Percentiles rank a stretch among this genome's conserved stretches.
Evolutionary conservation across 2,329 filamentous ascomycete species (phyloP).

Genomic region (Chaetomiaceae sp.): DNA sequence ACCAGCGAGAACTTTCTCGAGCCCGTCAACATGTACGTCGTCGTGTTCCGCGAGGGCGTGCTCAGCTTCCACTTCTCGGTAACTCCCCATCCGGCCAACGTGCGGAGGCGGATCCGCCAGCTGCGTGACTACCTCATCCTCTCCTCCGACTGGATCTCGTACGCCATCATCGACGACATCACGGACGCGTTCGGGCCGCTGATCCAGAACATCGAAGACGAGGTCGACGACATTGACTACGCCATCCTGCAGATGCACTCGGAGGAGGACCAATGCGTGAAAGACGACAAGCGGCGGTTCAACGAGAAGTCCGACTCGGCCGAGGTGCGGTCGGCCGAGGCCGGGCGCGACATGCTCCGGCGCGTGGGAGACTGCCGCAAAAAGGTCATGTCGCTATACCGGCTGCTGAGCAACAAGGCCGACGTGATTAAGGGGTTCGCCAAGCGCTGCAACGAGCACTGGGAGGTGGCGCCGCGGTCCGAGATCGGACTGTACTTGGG

Average conservation of each 20-base stretch:
- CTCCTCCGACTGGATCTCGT: conserved; percentile 96
- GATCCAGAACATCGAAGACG: conserved; percentile 88
- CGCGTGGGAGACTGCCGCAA: conserved; percentile 92
- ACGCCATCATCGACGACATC: conserved; percentile 96
- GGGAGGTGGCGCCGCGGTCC: conserved; percentile 89
- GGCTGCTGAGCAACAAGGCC: conserved; percentile 91
- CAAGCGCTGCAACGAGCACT: conserved; percentile 96
- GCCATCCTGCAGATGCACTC: conserved; percentile 80
- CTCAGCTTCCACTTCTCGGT: conserved; percentile 97
- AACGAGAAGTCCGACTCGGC: conserved; percentile 44
- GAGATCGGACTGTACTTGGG: conserved; percentile 97
- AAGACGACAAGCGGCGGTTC: conserved; percentile 32
- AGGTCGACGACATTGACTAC: conserved; percentile 96
- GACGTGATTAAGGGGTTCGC: conserved; percentile 99
- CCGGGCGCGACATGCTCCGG: conserved; percentile 77
- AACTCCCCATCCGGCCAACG: conserved; percentile 93
- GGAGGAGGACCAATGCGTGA: conserved; percentile 40
- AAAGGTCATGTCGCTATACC: conserved; percentile 93
- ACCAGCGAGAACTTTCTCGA: conserved; percentile 87
- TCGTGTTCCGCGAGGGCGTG: conserved; percentile 93
- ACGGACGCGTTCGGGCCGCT: conserved; percentile 93
- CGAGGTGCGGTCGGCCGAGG: conserved; percentile 38
- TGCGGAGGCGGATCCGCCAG: conserved; percentile 87
- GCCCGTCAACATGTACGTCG: conserved; percentile 94
- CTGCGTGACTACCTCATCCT: conserved; percentile 89